Evolutionary conservation across 495 filamentous ascomycete genomes (phyloP), one percentile per base, ranked within the genome.

Genomic region (Penicillium goetzii): DNA sequence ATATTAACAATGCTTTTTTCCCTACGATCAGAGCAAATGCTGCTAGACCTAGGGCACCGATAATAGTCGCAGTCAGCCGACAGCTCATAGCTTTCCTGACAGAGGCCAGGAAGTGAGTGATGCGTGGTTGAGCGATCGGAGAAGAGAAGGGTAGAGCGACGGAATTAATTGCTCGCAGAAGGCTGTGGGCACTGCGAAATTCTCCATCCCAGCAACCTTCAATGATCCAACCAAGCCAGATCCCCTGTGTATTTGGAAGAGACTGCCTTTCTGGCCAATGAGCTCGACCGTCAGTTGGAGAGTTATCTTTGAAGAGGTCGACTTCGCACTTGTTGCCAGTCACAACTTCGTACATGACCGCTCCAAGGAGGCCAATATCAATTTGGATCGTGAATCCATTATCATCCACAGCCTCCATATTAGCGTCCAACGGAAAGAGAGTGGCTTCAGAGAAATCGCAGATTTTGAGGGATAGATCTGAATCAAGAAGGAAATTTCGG

Each of bases 261-360:
- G 17, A 34, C 15, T 60, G 49, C 40, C 72, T 68, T 26, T 40
- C 55, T 30, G 62, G 66, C 66, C 62, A 68, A 26, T 58, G 52
- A 7, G 64, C 71, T 63, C 63, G 53, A 34, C 66, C 69, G 54
- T 68, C 66, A 2, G 57, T 59, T 17, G 59, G 56, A 67, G 56
- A 38, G 60, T 68, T 69, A 55, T 72, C 43, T 58, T 60, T 67
- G 57, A 58, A 74, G n/a, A 75, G 68, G 62, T 75, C 62, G 49
- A 77, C 55, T 34, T 71, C 60, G 63, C 64, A 71, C 47, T 65
- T 66, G 1, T 43, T 51, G 25, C 69, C 68, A 23, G 72, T 70
- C 21, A 68, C 58, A 58, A 75, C 52, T 61, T 75, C 69, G 59
- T 74, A 75, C 38, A 75, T 74, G 26, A 74, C 71, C 56, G 68